Percentiles rank a stretch among this genome's conserved stretches.
Evolutionary conservation across 495 filamentous ascomycete genomes (phyloP).

Genomic region (Astrothelium macrocarpum): DNA sequence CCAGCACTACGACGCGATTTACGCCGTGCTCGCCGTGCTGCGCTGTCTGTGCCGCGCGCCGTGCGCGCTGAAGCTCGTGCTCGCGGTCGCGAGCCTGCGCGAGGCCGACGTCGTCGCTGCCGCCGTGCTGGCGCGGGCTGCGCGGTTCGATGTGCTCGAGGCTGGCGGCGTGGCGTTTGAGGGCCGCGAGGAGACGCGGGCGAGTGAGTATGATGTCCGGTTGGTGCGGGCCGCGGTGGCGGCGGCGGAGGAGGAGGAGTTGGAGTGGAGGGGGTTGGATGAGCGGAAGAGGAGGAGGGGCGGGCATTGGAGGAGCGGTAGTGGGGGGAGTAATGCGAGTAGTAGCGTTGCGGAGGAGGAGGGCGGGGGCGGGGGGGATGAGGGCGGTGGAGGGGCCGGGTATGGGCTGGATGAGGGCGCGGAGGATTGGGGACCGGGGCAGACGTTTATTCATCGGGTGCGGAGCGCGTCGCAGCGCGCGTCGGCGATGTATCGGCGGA

Average conservation of each 20-base stretch:
- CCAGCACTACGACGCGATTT: constrained; percentile 42
- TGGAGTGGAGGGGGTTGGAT: constrained; percentile 8
- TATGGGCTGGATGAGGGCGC: background rate
- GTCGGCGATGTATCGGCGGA: background rate
- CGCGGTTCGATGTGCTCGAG: constrained; percentile 57
- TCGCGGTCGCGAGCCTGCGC: constrained; percentile 53
- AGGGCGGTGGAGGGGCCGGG: too few relatives aligned
- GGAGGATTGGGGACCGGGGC: background rate
- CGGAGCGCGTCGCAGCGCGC: constrained; percentile 28
- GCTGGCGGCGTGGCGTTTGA: constrained; percentile 56
- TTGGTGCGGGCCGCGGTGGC: constrained; percentile 37
- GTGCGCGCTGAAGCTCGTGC: constrained; percentile 51
- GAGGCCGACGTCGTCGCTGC: constrained; percentile 50
- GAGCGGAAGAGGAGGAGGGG: background rate
- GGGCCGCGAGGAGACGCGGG: constrained; percentile 39
- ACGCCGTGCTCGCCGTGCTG: constrained; percentile 48
- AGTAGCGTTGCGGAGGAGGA: background rate
- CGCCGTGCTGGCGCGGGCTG: constrained; percentile 45
- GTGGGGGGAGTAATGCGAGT: background rate
- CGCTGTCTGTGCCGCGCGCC: constrained; percentile 42
- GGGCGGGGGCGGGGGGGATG: constrained; percentile 8
- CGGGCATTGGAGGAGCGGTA: background rate
- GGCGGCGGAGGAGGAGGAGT: constrained; percentile 30
- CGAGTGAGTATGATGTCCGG: constrained; percentile 44
- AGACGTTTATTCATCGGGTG: background rate